These are phyloP conservation scores for Bocquillonia castaneifolia DNA, from an alignment of 441 rosid species.

Conservation along the genomic window DNA sequence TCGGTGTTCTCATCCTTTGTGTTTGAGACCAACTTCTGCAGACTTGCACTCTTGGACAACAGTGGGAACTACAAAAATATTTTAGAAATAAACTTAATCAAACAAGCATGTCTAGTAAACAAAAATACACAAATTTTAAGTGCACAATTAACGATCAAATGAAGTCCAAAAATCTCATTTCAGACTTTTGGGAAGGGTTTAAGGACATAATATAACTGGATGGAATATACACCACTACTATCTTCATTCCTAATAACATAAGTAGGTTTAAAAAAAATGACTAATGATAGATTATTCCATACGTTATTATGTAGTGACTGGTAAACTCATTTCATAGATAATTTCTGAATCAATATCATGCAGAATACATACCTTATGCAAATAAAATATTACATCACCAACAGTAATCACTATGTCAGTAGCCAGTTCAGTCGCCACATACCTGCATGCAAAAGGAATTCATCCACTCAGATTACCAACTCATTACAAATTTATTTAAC, in stretches of 20 bases:
- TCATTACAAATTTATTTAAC: conserved; percentile 4
- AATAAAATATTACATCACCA: conserved; percentile 68
- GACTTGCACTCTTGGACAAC: conserved; percentile 66
- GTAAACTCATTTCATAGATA: background rate
- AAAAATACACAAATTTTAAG: too few relatives aligned
- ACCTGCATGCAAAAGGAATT: conserved; percentile 39
- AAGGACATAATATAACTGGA: too few relatives aligned
- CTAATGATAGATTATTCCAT: background rate
- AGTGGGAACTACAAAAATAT: conserved; percentile 64
- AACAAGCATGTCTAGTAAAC: background rate
- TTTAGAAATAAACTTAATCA: conserved; percentile 17
- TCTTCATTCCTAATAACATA: background rate
- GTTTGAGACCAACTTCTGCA: conserved; percentile 59
- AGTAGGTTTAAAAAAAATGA: background rate
- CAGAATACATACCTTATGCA: conserved; percentile 67
- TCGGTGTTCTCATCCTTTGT: conserved; percentile 46
- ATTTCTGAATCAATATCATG: background rate
- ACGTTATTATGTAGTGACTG: background rate
- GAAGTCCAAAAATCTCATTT: background rate
- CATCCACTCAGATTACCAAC: conserved; percentile 12
- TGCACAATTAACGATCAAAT: background rate
- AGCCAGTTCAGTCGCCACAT: conserved; percentile 65
- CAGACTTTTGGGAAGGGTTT: too few relatives aligned
- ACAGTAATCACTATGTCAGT: conserved; percentile 58
- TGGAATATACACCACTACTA: too few relatives aligned